Evolutionary conservation across 768 basidiomycete genomes (phyloP), one percentile per base, ranked within the genome.

Genomic region (Mycena latifolia): DNA sequence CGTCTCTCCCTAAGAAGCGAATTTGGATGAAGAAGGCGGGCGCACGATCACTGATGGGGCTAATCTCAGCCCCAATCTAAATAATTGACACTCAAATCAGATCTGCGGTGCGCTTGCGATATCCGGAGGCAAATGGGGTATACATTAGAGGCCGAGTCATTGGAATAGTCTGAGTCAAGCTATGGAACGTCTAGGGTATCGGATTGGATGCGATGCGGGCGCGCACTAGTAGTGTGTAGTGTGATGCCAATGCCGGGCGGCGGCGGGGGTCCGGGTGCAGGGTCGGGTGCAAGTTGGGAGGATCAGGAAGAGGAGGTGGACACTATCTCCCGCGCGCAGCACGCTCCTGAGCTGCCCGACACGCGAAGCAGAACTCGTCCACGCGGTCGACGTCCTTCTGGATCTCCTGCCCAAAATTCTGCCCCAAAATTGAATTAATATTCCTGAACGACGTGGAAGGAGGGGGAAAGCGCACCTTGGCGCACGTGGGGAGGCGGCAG

Each of bases 361-460:
- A 93, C 50, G 86, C 85, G 71, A 85, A 88, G 75, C 92, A 93
- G 64, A 81, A 89, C 56, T 92, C 90, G 71, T 92, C 85, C 70
- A 92, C 90, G 45, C 80, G 81, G 78, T 93, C 92, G 64, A 92
- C 75, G 72, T 89, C 87, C 65, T 84, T 83, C 73, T 93, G 87
- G 61, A 93, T 84, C 65, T 93, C 92, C 2, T 80, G 74, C 7
- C 88, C 92, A 76, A 84, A 93, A 71, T 86, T 85, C 92, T 93
- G 54, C 14, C n/a, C n/a, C n/a, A n/a, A n/a, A n/a, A n/a, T n/a
- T n/a, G n/a, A n/a, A n/a, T n/a, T n/a, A n/a, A n/a, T n/a, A n/a
- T n/a, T n/a, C n/a, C n/a, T n/a, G 33, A 35, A 35, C 33, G 33
- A 35, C 14, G 43, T 41, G 45, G n/a, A 29, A 9, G 46, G 35